Evolutionary conservation across 2,329 filamentous ascomycete genomes (phyloP).

Genomic region (Allantophomopsis lycopodina): DNA sequence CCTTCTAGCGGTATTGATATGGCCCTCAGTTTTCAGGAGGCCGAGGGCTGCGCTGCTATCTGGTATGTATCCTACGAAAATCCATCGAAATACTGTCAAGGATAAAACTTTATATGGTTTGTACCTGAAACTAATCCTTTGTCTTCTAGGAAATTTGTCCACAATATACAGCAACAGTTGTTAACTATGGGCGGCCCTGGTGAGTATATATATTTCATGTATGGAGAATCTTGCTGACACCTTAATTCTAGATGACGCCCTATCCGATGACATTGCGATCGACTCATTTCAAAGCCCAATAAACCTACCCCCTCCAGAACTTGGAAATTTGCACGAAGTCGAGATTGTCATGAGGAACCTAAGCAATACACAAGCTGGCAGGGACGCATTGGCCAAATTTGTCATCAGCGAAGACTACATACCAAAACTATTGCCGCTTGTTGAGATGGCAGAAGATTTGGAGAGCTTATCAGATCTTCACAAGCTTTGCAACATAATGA

Average conservation of each 20-base stretch:
- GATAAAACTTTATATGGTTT: no score
- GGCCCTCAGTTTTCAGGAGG: constrained; percentile 96
- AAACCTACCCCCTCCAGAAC: constrained; percentile 62
- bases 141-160: constrained; percentile 70
- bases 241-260: constrained; percentile 54
- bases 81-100: no score
- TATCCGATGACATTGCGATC: constrained; percentile 74
- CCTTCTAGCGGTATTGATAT: constrained; percentile 74
- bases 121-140: no score
- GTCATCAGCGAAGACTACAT: constrained; percentile 82
- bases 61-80: constrained; percentile 44
- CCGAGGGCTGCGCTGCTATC: constrained; percentile 82
- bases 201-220: constrained; percentile 21
- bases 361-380: constrained; percentile 58
- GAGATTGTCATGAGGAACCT: constrained; percentile 73
- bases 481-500: constrained; percentile 94
- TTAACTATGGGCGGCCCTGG: constrained; percentile 47
- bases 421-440: constrained; percentile 69
- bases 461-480: constrained; percentile 81
- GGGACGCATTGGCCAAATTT: constrained; percentile 79
- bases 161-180: constrained; percentile 67
- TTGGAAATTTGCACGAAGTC: constrained; percentile 74
- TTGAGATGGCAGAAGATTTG: constrained; percentile 80
- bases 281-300: constrained; percentile 56
- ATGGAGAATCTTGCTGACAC: not conserved